These are phyloP conservation scores for Citrus unshiu DNA, from an alignment of 345 rosid genomes.

Conservation along the genomic window DNA sequence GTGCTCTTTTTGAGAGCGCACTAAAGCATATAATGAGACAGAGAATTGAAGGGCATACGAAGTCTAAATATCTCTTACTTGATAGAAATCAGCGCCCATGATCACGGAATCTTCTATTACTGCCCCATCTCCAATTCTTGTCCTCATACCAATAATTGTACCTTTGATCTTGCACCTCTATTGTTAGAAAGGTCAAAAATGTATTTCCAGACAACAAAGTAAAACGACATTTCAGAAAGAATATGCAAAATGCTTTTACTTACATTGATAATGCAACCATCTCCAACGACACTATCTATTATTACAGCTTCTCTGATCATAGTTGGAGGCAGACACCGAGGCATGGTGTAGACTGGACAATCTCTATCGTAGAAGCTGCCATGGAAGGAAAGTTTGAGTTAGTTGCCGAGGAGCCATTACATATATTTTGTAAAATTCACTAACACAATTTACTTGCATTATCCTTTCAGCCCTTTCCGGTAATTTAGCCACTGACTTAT, in stretches of 20 bases:
- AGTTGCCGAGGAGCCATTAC: not conserved
- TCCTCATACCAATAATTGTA: slow-evolving; percentile 75
- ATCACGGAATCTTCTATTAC: slow-evolving; percentile 69
- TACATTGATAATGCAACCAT: slow-evolving; percentile 80
- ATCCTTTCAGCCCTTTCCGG: not conserved
- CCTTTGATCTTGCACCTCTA: slow-evolving; percentile 78
- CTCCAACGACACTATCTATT: slow-evolving; percentile 61
- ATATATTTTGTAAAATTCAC: not conserved
- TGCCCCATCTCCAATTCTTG: slow-evolving; percentile 56
- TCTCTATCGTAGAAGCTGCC: slow-evolving; percentile 60
- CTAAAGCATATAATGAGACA: not conserved
- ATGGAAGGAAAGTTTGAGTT: slow-evolving; percentile 15
- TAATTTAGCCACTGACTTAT: slow-evolving; percentile 38
- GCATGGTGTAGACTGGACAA: slow-evolving; percentile 59
- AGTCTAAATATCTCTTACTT: slow-evolving; percentile 35
- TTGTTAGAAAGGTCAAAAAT: slow-evolving; percentile 25
- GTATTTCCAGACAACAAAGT: slow-evolving; percentile 7
- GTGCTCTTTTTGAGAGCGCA: not conserved
- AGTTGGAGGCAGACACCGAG: slow-evolving; percentile 75
- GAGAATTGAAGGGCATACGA: not conserved
- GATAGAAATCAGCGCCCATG: slow-evolving; percentile 70
- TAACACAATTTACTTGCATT: not conserved
- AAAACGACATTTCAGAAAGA: not conserved
- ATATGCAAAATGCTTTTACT: slow-evolving; percentile 15
- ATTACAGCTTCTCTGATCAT: slow-evolving; percentile 48